Conservation (phyloP, 805 yeast genomes). For the Pichia californica region DNA sequence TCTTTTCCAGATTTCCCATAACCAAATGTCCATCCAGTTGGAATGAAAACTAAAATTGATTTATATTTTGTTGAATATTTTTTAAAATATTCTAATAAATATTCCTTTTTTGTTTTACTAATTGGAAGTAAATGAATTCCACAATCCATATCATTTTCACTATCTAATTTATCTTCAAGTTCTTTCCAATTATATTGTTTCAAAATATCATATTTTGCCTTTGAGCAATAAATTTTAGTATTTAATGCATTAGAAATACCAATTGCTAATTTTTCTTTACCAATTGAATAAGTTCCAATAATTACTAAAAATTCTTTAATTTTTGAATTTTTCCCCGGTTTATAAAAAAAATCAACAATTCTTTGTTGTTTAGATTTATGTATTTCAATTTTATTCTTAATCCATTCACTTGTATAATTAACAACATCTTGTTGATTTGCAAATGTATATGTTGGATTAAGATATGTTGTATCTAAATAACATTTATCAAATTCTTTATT, state of each 20-base stretch:
- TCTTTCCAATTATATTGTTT: slow-evolving; percentile 39
- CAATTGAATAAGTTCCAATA: slow-evolving; percentile 87
- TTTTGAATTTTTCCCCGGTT: slow-evolving; percentile 1
- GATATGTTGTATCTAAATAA: slow-evolving; percentile 87
- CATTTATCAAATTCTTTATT: slow-evolving; percentile 44
- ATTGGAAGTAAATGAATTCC: slow-evolving; percentile 72
- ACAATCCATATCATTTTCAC: slow-evolving; percentile 38
- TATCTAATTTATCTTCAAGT: slow-evolving; percentile 33
- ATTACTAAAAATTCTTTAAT: slow-evolving; percentile 38
- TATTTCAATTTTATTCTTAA: slow-evolving; percentile 25
- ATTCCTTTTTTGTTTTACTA: slow-evolving; percentile 42
- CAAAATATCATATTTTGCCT: slow-evolving; percentile 41
- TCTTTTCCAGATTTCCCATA: slow-evolving; percentile 6
- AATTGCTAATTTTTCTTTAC: slow-evolving; percentile 82
- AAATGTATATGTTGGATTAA: slow-evolving; percentile 66
- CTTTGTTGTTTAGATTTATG: slow-evolving; percentile 25
- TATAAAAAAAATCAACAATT: slow-evolving; percentile 33
- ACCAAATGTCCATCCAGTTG: slow-evolving; percentile 87
- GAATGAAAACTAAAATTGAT: slow-evolving; percentile 64
- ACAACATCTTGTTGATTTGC: slow-evolving; percentile 74
- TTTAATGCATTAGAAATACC: slow-evolving; percentile 46
- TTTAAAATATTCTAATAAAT: slow-evolving; percentile 45
- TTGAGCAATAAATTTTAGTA: slow-evolving; percentile 50
- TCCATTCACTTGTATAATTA: slow-evolving; percentile 47
- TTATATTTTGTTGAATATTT: slow-evolving; percentile 42